Evolutionary conservation across 2,329 filamentous ascomycete species (phyloP).

Genomic region (Sclerotiophoma versabilis): DNA sequence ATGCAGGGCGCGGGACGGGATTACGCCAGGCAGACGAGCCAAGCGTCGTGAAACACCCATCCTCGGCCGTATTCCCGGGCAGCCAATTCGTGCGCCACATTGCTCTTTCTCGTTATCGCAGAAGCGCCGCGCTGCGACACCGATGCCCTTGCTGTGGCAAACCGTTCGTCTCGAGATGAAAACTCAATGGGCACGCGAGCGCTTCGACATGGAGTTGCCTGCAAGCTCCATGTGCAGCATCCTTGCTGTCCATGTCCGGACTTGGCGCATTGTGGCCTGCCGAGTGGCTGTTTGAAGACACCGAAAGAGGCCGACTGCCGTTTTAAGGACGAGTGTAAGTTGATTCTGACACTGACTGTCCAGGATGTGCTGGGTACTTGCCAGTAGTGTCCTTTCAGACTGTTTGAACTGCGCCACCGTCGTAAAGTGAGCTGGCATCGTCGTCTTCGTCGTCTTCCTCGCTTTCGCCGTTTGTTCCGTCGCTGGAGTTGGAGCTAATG

Average conservation of each 20-base stretch:
- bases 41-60: constrained; percentile 19
- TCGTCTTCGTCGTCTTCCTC: constrained; percentile 4
- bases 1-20: constrained; percentile 30
- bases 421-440: constrained; percentile 4
- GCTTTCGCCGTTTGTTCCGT: constrained; percentile 1
- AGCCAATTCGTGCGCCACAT: constrained; percentile 19
- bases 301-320: constrained; percentile 5
- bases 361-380: background rate
- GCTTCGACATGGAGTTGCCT: constrained; percentile 3
- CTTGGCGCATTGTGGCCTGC: constrained; percentile 20
- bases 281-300: constrained; percentile 23
- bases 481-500: background rate
- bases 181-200: background rate
- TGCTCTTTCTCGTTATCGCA: constrained; percentile 3
- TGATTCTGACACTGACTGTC: constrained; percentile 2
- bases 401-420: constrained; percentile 10
- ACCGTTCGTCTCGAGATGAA: constrained; percentile 10
- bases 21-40: constrained; percentile 18
- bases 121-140: constrained; percentile 15
- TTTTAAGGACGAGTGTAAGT: background rate
- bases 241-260: background rate
- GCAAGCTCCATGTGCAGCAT: background rate
- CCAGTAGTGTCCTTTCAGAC: background rate
- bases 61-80: constrained; percentile 6
- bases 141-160: constrained; percentile 12